These are phyloP conservation scores for Golovinomyces cichoracearum DNA, from an alignment of 2,329 filamentous ascomycete species.

Conservation along the genomic window DNA sequence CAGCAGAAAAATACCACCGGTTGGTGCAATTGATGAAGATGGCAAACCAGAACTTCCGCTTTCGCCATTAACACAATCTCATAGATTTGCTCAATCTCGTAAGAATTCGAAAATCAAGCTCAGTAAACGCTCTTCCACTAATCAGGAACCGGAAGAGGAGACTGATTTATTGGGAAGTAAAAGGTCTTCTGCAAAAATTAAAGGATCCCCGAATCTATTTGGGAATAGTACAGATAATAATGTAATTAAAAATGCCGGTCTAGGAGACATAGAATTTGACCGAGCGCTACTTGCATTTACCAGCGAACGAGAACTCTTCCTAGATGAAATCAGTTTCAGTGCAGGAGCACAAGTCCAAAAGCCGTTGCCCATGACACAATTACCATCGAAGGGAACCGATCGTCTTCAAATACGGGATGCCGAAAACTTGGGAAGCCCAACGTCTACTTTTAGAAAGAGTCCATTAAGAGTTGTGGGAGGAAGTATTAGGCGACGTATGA, in stretches of 20 bases:
- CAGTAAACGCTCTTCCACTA: slow-evolving; percentile 25
- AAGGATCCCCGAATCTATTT: slow-evolving; percentile 15
- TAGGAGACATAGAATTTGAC: slow-evolving; percentile 70
- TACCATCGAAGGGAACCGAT: not conserved
- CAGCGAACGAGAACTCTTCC: slow-evolving; percentile 74
- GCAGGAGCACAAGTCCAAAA: slow-evolving; percentile 46
- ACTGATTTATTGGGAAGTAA: slow-evolving; percentile 27
- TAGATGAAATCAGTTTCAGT: slow-evolving; percentile 73
- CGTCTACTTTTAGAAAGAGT: slow-evolving; percentile 19
- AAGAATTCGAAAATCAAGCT: slow-evolving; percentile 33
- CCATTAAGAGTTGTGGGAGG: slow-evolving; percentile 32
- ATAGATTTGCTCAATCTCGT: slow-evolving; percentile 29
- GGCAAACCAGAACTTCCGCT: slow-evolving; percentile 23
- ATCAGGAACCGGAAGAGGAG: slow-evolving; percentile 26
- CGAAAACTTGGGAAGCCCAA: slow-evolving; percentile 20
- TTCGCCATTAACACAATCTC: slow-evolving; percentile 5
- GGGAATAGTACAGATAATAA: slow-evolving; percentile 3
- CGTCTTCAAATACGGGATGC: slow-evolving; percentile 42
- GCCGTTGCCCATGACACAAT: slow-evolving; percentile 46
- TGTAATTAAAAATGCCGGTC: slow-evolving; percentile 8
- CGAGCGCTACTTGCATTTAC: slow-evolving; percentile 82
- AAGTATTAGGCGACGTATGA: slow-evolving; percentile 76
- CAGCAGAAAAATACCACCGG: slow-evolving; percentile 14
- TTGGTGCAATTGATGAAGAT: slow-evolving; percentile 31
- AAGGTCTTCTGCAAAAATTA: slow-evolving; percentile 39